phyloP scores from a whole-genome alignment of 768 basidiomycete genomes.

The Baorangia bicolor region DNA sequence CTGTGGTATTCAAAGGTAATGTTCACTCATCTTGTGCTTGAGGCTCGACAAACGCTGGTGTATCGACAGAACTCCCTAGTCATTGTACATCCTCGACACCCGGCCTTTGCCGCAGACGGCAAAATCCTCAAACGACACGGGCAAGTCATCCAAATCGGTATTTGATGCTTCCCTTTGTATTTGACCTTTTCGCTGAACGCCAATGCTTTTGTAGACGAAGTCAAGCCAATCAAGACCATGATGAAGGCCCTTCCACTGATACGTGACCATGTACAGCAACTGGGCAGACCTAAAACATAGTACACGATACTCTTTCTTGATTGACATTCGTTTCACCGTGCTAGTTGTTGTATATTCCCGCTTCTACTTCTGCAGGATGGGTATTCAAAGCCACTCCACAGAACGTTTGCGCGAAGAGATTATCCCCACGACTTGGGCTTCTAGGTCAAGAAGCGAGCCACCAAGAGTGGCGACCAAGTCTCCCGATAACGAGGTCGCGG shows the following conservation, averaged over 20 bases:
- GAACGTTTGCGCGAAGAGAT: slow-evolving; percentile 46
- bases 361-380: slow-evolving; percentile 3
- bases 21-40: slow-evolving; percentile 9
- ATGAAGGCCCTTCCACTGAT: slow-evolving; percentile 64
- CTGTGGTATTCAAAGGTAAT: slow-evolving; percentile 72
- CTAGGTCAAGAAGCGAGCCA: slow-evolving; percentile 49
- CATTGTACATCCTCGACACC: slow-evolving; percentile 65
- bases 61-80: slow-evolving; percentile 67
- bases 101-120: slow-evolving; percentile 40
- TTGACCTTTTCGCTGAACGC: not conserved
- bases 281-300: slow-evolving; percentile 16
- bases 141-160: slow-evolving; percentile 61
- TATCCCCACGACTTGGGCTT: slow-evolving; percentile 51
- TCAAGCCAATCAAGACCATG: slow-evolving; percentile 75
- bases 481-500: slow-evolving; percentile 21
- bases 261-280: slow-evolving; percentile 49
- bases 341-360: slow-evolving; percentile 7
- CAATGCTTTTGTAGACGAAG: slow-evolving; percentile 48
- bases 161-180: slow-evolving; percentile 12
- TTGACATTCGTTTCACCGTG: not conserved
- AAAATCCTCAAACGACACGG: slow-evolving; percentile 61
- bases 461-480: slow-evolving; percentile 61
- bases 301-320: not conserved
- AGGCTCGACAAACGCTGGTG: slow-evolving; percentile 3
- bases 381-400: slow-evolving; percentile 50